Conservation (phyloP, 202 grass and related monocot genomes). For the Zoysia matrella region DNA sequence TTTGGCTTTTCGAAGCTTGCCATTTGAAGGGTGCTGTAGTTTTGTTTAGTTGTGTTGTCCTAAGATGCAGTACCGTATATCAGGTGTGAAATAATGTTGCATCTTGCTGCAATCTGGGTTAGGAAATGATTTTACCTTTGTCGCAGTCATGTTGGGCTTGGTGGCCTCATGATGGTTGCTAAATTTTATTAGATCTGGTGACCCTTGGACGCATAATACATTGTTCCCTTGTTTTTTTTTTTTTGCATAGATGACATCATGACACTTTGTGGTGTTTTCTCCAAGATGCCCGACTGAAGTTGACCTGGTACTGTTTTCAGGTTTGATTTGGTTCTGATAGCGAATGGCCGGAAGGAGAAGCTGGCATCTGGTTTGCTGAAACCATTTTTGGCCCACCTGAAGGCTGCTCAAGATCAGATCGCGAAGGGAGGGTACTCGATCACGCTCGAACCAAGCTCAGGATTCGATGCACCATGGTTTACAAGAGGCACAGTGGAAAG, state of each 20-base stretch:
- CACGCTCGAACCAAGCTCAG: slow-evolving; percentile 65
- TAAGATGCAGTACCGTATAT: background rate
- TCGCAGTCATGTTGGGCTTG: slow-evolving; percentile 21
- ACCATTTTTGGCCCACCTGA: slow-evolving; percentile 84
- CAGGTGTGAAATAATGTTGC: background rate
- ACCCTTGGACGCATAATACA: background rate
- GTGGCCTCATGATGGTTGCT: background rate
- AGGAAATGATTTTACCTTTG: slow-evolving; percentile 24
- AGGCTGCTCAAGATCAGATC: slow-evolving; percentile 85
- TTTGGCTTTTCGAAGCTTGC: background rate
- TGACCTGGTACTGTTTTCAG: slow-evolving; percentile 51
- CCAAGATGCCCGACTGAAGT: slow-evolving; percentile 15
- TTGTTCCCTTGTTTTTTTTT: background rate
- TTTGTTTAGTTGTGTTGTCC: slow-evolving; percentile 9
- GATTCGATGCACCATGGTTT: slow-evolving; percentile 66
- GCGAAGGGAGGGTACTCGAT: slow-evolving; percentile 93
- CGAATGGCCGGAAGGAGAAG: slow-evolving; percentile 85
- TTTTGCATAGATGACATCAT: background rate
- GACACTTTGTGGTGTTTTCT: background rate
- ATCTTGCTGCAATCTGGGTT: slow-evolving; percentile 12
- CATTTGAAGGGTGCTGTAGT: background rate
- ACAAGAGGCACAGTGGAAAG: slow-evolving; percentile 83
- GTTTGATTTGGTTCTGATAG: slow-evolving; percentile 89
- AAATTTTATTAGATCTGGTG: slow-evolving; percentile 38
- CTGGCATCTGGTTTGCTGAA: slow-evolving; percentile 89